Base-by-base conservation (phyloP, 345 rosid genomes). In the Orychophragmus violaceus region DNA sequence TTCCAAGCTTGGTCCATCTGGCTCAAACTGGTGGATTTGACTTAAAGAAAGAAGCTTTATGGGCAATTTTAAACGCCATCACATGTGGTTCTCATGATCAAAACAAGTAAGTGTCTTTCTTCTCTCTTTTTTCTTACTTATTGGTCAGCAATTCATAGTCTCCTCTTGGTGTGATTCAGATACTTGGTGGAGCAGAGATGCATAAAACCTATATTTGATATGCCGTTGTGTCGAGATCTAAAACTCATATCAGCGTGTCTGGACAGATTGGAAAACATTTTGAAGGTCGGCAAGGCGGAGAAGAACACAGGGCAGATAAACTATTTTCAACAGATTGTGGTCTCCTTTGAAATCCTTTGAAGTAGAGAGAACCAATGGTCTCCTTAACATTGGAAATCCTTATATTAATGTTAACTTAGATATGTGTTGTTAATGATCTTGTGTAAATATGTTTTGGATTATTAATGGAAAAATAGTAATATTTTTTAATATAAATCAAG, bases 221-320 rank as follows among this genome's bases (percentile, higher is more conserved):
- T 87, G 27, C 78, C 85, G 29, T 76, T 65, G 33, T 85, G 83
- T 64, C 81, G 82, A 1, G 90, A 85, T 72, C 85, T 80, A 22
- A 79, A 80, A 41, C 78, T 85, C 30, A 81, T 85, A 24, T 81
- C 78, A 0, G 82, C 81, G 49, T 81, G 82, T 45, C 74, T 85
- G 53, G 90, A 83, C 52, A 85, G 87, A 25, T 79, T 87, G 16
- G 93, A 84, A 57, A 87, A 79, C 62, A 82, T 87, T 57, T 72
- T 87, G 78, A 87, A 76, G 79, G 82, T 74, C 8, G 94, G 94
- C 21, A 87, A 85, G 62, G 83, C 83, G 5, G 90, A 85, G 71
- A 85, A 83, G 75, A 80, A 45, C 32, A 74, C 67, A 0, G 81
- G 78, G 27, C 83, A 72, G 6, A 53, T 77, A 48, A 85, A 87